Conservation (phyloP, 768 basidiomycete genomes). For the Phlegmacium glaucopus region DNA sequence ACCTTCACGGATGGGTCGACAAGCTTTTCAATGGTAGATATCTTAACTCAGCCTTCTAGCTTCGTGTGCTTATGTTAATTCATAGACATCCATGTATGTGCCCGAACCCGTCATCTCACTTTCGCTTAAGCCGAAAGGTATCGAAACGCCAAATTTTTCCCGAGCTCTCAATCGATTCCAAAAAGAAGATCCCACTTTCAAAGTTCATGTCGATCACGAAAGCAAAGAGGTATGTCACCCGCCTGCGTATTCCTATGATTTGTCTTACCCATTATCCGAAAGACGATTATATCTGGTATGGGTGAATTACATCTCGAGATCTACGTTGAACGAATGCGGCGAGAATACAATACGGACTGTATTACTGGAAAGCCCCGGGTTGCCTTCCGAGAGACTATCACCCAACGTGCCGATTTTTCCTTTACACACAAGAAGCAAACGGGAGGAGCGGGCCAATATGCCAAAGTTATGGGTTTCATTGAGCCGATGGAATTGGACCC, state of each 20-base stretch:
- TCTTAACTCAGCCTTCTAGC: neutral
- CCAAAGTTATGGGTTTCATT: constrained; percentile 84
- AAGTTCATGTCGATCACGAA: constrained; percentile 91
- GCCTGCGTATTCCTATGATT: neutral
- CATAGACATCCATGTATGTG: constrained; percentile 95
- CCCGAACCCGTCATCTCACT: constrained; percentile 98
- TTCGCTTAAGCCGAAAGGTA: constrained; percentile 86
- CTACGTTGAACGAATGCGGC: constrained; percentile 98
- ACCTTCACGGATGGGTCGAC: constrained; percentile 94
- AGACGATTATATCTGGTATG: constrained; percentile 99
- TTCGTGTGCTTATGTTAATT: constrained; percentile 3
- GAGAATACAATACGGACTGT: constrained; percentile 94
- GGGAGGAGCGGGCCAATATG: constrained; percentile 96
- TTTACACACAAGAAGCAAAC: constrained; percentile 99
- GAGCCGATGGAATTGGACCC: constrained; percentile 78
- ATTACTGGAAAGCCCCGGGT: constrained; percentile 94
- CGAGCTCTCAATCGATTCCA: constrained; percentile 96
- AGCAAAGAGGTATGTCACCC: constrained; percentile 74
- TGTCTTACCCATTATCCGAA: neutral
- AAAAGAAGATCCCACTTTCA: constrained; percentile 98
- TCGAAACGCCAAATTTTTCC: constrained; percentile 95
- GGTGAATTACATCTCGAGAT: constrained; percentile 98
- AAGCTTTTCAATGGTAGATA: constrained; percentile 84
- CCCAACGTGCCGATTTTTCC: constrained; percentile 73
- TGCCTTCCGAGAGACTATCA: constrained; percentile 94